Evolutionary conservation across 768 basidiomycete genomes (phyloP), one percentile per base, ranked within the genome.

Genomic region (Mycena galopus): DNA sequence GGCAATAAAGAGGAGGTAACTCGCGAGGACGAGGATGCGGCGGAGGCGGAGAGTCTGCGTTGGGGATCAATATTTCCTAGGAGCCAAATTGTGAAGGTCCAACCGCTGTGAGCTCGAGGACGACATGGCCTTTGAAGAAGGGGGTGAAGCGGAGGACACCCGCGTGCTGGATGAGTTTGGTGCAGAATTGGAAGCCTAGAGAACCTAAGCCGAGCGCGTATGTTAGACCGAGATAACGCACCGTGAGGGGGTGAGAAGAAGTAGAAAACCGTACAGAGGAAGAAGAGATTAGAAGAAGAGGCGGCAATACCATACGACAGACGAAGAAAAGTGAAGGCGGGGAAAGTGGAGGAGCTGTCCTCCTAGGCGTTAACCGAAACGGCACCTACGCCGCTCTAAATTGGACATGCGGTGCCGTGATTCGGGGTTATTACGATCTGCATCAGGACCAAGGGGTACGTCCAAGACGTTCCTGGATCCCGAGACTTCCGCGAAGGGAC

Each of bases 311-410:
- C 9, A 5, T 35, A 58, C 21, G 33, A 35, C 6, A 27, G 14
- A 61, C 42, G 30, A 30, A 30, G 12, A 19, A 19, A 62, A 17
- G 50, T 47, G 29, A 44, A 62, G 23, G 32, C 27, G 32, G 17
- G 39, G 12, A 39, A 27, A 57, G 53, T 27, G 30, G 55, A 32
- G n/a, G 32, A 56, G 55, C 55, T 56, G 25, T 16, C 55, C 30
- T 19, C 29, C 17, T 19, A 29, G 16, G 33, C n/a, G 19, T 58
- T 58, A 58, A 10, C 23, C 57, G 30, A 33, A 32, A 7, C 3
- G 30, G 56, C 56, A 57, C 56, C 19, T 61, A 61, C 12, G 10
- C 61, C 29, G 30, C 44, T 47, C 29, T 39, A 62, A 61, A 47
- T 62, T 61, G 30, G 37, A 44, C 39, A 27, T 32, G 14, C 33